phyloP scores from a whole-genome alignment of 352 stramenopile species.

The Thraustochytrium striatum region DNA sequence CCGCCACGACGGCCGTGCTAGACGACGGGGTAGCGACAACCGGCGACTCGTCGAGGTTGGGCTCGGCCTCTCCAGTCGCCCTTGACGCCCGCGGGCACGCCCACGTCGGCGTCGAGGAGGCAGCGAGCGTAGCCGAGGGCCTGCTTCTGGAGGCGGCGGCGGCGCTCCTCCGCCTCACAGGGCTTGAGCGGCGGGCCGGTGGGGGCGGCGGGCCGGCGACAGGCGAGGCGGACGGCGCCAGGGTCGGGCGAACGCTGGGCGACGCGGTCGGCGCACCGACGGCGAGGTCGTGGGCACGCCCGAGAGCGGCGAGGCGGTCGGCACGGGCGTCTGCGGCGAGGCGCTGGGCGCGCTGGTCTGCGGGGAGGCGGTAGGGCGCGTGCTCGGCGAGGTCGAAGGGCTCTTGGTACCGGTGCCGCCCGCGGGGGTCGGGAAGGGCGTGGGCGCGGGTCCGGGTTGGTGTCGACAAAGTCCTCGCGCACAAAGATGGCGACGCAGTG shows the following conservation, averaged over 20 bases:
- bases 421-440: neutral
- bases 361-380: too few relatives aligned
- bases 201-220: neutral
- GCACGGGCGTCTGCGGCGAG: too few relatives aligned
- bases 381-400: neutral
- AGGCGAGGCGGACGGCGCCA: too few relatives aligned
- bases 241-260: too few relatives aligned
- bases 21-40: neutral
- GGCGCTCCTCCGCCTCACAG: neutral
- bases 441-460: neutral
- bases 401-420: neutral
- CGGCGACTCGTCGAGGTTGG: too few relatives aligned
- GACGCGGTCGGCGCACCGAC: too few relatives aligned
- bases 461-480: conserved; percentile 17
- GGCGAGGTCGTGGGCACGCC: neutral
- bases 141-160: neutral
- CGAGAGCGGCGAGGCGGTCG: neutral
- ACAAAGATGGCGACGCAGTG: neutral
- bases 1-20: neutral
- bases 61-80: neutral
- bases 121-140: neutral
- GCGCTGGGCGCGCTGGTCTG: too few relatives aligned
- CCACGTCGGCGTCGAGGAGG: neutral
- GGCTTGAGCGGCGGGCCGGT: neutral
- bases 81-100: neutral